These are phyloP conservation scores for Knoxia roxburghii DNA, from an alignment of 257 asterid species.

Conservation along the genomic window DNA sequence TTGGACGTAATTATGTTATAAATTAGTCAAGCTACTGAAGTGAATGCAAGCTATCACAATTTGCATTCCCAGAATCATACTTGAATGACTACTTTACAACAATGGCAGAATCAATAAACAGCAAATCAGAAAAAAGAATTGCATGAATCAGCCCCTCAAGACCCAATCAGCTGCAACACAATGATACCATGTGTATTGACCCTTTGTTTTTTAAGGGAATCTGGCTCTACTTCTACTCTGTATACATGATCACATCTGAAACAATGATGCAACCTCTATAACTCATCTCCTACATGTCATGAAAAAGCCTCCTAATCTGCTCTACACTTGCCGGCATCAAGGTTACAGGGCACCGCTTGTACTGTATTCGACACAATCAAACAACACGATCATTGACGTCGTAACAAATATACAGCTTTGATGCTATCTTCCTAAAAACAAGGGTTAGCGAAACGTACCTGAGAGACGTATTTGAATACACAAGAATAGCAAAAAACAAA, in stretches of 20 bases:
- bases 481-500: conserved; percentile 97
- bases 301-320: conserved; percentile 86
- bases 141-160: not conserved
- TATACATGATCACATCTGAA: not conserved
- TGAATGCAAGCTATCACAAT: too few relatives aligned
- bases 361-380: conserved; percentile 37
- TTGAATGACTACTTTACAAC: too few relatives aligned
- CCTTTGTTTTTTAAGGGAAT: not conserved
- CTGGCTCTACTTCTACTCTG: conserved; percentile 4
- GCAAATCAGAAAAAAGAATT: not conserved
- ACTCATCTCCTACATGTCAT: conserved; percentile 46
- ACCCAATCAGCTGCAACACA: not conserved
- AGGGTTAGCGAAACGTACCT: conserved; percentile 44
- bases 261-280: not conserved
- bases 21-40: too few relatives aligned
- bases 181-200: not conserved
- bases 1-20: too few relatives aligned
- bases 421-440: too few relatives aligned
- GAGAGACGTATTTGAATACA: conserved; percentile 77
- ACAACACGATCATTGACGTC: not conserved
- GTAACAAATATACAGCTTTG: not conserved
- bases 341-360: conserved; percentile 93
- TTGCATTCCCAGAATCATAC: too few relatives aligned
- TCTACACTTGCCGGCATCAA: conserved; percentile 81
- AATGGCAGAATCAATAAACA: too few relatives aligned